Base-by-base conservation (phyloP, 164 flowering plant species). In the Tinospora cordifolia region DNA sequence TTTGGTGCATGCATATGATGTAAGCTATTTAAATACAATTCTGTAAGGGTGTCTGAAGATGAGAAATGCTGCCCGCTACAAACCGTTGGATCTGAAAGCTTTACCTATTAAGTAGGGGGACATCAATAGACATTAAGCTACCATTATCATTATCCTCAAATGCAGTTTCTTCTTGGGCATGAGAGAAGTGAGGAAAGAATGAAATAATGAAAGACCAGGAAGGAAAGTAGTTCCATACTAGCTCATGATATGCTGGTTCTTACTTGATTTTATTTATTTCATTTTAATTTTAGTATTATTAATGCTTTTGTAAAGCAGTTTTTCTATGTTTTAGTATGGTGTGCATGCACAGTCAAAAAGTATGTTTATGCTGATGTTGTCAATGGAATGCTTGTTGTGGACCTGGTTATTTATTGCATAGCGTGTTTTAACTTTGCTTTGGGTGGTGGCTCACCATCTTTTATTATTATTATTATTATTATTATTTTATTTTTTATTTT, bases 381-480 rank as follows among this genome's bases (percentile, higher is more conserved):
- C n/a, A 54, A 21, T 17, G 10, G 14, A 10, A 44, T 14, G 2
- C 12, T 54, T 21, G 24, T 54, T 54, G 60, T 22, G 7, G 22
- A 19, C 24, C 24, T n/a, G 21, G n/a, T 54, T 54, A 30, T 19
- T 25, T 19, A 21, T 54, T 54, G 60, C 60, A n/a, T 54, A 21
- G 8, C 6, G 6, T 17, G 60, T 21, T 24, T 54, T 21, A 8
- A 22, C 21, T n/a, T 1, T 54, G 24, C 24, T n/a, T 54, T 1
- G 24, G 24, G 10, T 54, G 10, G 24, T 54, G 60, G 60, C 60
- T 54, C n/a, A 54, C 25, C 24, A 0, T 74, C 14, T 69, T 69
- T 74, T 15, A 11, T 74, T 27, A 6, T 74, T 27, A 6, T 38
- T n/a, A n/a, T n/a, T n/a, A n/a, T n/a, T n/a, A n/a, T n/a, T n/a